Conservation (phyloP, 345 rosid genomes). For the Adansonia digitata region DNA sequence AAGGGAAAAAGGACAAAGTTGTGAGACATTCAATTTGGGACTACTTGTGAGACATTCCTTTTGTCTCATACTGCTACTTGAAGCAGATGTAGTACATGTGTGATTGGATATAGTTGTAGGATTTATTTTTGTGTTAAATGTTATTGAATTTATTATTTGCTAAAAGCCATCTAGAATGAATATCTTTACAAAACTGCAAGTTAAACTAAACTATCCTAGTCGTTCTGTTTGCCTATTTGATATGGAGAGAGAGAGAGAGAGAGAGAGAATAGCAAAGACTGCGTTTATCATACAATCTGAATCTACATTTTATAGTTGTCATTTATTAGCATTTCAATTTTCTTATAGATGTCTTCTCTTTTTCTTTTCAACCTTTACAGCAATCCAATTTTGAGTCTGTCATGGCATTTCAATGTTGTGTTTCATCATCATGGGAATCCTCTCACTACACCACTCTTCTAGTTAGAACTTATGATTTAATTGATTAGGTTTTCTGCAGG, state of each 20-base stretch:
- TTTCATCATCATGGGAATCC: background rate
- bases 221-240: too few relatives aligned
- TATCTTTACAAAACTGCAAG: background rate
- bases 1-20: background rate
- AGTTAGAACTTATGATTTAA: background rate
- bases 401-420: background rate
- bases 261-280: background rate
- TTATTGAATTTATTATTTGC: background rate
- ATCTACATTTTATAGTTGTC: background rate
- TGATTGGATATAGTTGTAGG: background rate
- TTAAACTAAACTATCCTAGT: background rate
- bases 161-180: background rate
- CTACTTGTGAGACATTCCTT: background rate
- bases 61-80: background rate
- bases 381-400: background rate
- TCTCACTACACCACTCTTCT: background rate
- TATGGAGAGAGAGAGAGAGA: too few relatives aligned
- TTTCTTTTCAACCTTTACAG: background rate
- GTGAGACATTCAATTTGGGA: background rate
- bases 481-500: background rate
- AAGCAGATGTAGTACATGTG: background rate
- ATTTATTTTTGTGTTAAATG: background rate
- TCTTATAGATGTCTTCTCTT: background rate
- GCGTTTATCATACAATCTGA: background rate
- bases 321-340: background rate